Base-by-base conservation (phyloP, 352 stramenopile genomes). In the Hyphochytrium catenoides region DNA sequence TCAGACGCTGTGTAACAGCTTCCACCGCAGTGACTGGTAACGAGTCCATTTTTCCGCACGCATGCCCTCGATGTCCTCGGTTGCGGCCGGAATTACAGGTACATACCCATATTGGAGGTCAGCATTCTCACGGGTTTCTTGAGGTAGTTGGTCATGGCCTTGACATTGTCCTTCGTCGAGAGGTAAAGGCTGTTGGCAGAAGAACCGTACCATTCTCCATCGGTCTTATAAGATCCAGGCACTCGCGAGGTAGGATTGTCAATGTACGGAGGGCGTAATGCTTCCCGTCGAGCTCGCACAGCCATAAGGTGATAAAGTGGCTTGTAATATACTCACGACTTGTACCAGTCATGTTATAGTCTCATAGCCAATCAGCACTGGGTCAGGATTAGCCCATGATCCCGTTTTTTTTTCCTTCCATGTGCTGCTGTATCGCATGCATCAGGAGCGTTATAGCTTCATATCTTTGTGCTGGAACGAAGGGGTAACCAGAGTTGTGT, bases 1-100 rank as follows among this genome's bases (percentile, higher is more conserved):
- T 74, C 54, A 0, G n/a, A 48, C 3, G 62, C 75, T 2, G 52
- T 46, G 46, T 74, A 74, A 56, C 65, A 75, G 36, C 48, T 68
- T 29, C 62, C 62, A 12, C 59, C 62, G 40, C 65, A 78, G 46
- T 78, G 64, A 38, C 72, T 57, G 14, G 55, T 41, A 15, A 38
- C 39, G n/a, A n/a, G n/a, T 3, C 14, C 17, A 32, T 59, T 57
- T 7, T 9, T 16, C 2, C 31, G 42, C 19, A 76, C 62, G 52
- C 57, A 75, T n/a, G 3, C 48, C 55, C 3, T 31, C 30, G 23
- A 66, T 45, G 26, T 44, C 47, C 7, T 55, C 32, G 1, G 40
- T 35, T 27, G 53, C 49, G 2, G 43, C 44, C 4, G 44, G 51
- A 7, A 41, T 52, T 8, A 75, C 43, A 38, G 72, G 72, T n/a